Base-by-base conservation (phyloP, 2,329 filamentous ascomycete genomes). In the Cladosporium sp. region DNA sequence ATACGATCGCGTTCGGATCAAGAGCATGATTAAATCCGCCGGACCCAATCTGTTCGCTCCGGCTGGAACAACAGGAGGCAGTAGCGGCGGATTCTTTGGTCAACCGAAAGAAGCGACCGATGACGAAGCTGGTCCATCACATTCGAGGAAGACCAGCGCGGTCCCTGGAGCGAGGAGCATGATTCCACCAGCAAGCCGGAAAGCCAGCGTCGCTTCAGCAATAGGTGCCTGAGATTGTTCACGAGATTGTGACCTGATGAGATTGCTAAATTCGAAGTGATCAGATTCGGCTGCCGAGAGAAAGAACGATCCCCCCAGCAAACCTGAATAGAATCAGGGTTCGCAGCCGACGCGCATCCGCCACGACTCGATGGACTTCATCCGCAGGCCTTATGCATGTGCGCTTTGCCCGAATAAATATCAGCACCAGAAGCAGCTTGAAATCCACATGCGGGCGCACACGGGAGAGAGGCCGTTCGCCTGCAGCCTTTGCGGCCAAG, bases 1-100 rank as follows among this genome's bases (percentile, higher is more conserved):
- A 72, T 89, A 89, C 73, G 84, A 87, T 70, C 83, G 85, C 67
- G 84, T 88, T 41, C 85, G 87, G 47, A 86, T 89, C 79, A 88
- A 86, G 71, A 85, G 88, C 74, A 87, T 87, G 83, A 80, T 89
- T 38, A 83, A 82, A 6, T 85, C 86, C 68, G 86, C 86, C 0
- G 60, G 64, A 28, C 59, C 65, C 52, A 67, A 65, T 21, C 47
- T 68, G 6, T 69, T 70, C 30, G 38, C 58, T 26, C 58, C 51
- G 28, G 38, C 68, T 26, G 36, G 60, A 11, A 44, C 44, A 28
- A 30, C 66, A 30, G 41, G 60, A 21, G 66, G 34, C 24, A 38
- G 38, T 18, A 30, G 52, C 10, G 52, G 30, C 10, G 57, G 36
- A n/a, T 28, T 59, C 32, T 59, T 59, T 59, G 57, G 57, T 8